phyloP scores from a whole-genome alignment of 2,329 filamentous ascomycete species.

The Amauroascus niger region DNA sequence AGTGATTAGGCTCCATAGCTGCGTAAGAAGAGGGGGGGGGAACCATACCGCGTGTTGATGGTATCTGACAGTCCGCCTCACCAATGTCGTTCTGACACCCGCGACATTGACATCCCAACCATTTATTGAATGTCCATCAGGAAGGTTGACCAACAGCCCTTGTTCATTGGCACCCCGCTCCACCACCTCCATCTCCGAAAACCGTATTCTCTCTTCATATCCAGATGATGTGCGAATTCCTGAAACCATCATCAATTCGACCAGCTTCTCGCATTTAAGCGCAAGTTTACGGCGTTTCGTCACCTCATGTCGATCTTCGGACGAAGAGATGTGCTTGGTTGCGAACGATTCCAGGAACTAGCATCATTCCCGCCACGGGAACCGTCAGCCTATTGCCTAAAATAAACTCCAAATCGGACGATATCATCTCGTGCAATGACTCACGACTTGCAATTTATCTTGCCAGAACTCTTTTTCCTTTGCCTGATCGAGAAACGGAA shows the following conservation, averaged over 20 bases:
- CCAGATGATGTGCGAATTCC: conserved; percentile 91
- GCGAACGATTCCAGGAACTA: conserved; percentile 96
- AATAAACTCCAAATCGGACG: not conserved
- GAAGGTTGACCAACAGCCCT: conserved; percentile 74
- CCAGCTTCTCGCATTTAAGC: conserved; percentile 84
- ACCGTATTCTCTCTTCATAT: conserved; percentile 93
- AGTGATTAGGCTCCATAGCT: not conserved
- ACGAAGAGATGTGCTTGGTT: conserved; percentile 92
- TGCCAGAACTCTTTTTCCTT: conserved; percentile 99
- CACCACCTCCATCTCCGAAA: conserved; percentile 93
- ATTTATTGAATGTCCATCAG: conserved; percentile 85
- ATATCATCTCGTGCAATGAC: conserved; percentile 30
- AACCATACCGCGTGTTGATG: conserved; percentile 75
- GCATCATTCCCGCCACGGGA: not conserved
- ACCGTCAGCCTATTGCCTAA: not conserved
- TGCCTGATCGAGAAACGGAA: conserved; percentile 93
- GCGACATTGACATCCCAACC: conserved; percentile 97
- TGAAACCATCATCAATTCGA: conserved; percentile 99
- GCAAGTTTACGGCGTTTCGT: conserved; percentile 91
- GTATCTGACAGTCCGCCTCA: conserved; percentile 78
- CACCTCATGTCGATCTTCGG: conserved; percentile 89
- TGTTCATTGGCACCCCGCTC: conserved; percentile 87
- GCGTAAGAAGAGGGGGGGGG: not conserved
- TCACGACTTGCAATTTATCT: conserved; percentile 85
- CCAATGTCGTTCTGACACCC: conserved; percentile 66